Conservation (phyloP, 2,329 filamentous ascomycete species). For the Cryoendolithus antarcticus region DNA sequence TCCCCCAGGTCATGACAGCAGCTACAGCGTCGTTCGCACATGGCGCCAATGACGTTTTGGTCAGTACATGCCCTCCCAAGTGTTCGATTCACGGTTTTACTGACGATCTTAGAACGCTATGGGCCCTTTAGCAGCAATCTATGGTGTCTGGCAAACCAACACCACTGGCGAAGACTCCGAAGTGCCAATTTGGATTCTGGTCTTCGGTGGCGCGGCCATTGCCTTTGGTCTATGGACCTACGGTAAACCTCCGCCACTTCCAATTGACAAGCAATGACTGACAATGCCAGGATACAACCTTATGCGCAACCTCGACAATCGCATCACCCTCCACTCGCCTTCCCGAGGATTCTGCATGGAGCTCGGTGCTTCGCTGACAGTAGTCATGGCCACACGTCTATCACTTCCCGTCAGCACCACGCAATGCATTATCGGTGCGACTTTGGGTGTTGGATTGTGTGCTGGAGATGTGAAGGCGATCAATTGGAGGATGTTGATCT, state of each 20-base stretch:
- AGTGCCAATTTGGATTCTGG: slow-evolving; percentile 49
- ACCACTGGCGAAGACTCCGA: slow-evolving; percentile 31
- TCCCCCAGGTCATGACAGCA: slow-evolving; percentile 51
- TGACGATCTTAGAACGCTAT: slow-evolving; percentile 34
- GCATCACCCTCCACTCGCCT: slow-evolving; percentile 46
- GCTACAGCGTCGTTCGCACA: slow-evolving; percentile 59
- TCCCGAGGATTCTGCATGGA: slow-evolving; percentile 47
- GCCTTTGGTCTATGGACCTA: slow-evolving; percentile 47
- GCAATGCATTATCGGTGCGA: slow-evolving; percentile 48
- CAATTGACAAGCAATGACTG: too few species aligned
- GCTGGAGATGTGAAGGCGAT: slow-evolving; percentile 44
- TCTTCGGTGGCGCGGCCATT: slow-evolving; percentile 39
- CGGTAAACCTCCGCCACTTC: background rate
- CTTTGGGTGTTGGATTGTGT: slow-evolving; percentile 47
- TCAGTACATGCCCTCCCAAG: too few species aligned
- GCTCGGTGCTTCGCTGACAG: slow-evolving; percentile 45
- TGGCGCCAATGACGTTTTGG: slow-evolving; percentile 49
- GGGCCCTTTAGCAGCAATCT: slow-evolving; percentile 49
- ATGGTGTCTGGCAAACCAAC: slow-evolving; percentile 42
- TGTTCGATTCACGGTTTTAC: too few species aligned
- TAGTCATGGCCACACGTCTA: slow-evolving; percentile 49
- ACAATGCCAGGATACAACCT: slow-evolving; percentile 22
- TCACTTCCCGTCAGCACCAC: slow-evolving; percentile 50
- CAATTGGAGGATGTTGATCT: slow-evolving; percentile 49
- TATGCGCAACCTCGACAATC: slow-evolving; percentile 48